A percentile compares a stretch with the other conserved stretches of the same genome.
Evolutionary conservation across 805 yeast genomes (phyloP).

Genomic region (Dipodascus geniculatus): DNA sequence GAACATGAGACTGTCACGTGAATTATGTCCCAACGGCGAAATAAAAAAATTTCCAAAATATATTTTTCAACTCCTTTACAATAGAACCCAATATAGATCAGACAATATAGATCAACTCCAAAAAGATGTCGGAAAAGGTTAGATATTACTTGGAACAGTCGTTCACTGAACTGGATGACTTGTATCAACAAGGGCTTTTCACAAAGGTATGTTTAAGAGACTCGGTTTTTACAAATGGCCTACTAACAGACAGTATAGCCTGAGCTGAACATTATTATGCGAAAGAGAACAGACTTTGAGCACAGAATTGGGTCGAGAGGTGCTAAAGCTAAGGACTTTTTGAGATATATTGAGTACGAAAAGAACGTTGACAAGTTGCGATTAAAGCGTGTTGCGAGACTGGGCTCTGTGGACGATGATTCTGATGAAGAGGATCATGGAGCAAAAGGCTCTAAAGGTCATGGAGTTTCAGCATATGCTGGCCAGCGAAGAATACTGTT

Average conservation of each 20-base stretch:
- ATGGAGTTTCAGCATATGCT: conserved; percentile 66
- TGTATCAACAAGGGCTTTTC: conserved; percentile 69
- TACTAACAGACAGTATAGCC: conserved; percentile 18
- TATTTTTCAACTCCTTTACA: neutral
- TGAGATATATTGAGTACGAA: conserved; percentile 73
- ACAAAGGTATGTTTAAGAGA: conserved; percentile 39
- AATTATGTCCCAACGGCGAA: neutral
- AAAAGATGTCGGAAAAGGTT: conserved; percentile 40
- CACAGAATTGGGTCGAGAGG: conserved; percentile 81
- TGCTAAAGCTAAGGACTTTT: conserved; percentile 61
- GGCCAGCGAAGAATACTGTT: conserved; percentile 70
- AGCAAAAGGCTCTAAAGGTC: conserved; percentile 5
- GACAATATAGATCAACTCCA: neutral
- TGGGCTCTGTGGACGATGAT: conserved; percentile 32
- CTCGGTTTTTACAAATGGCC: neutral
- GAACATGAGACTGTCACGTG: no score
- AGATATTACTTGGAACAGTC: conserved; percentile 52
- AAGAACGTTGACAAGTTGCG: conserved; percentile 67
- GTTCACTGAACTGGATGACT: conserved; percentile 86
- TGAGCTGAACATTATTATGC: conserved; percentile 77
- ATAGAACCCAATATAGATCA: neutral
- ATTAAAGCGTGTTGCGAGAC: conserved; percentile 53
- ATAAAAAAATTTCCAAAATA: neutral
- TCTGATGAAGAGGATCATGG: conserved; percentile 36
- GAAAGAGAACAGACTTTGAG: conserved; percentile 91